Evolutionary conservation across 2,329 filamentous ascomycete species (phyloP).

Genomic region (Calycina herbarum): DNA sequence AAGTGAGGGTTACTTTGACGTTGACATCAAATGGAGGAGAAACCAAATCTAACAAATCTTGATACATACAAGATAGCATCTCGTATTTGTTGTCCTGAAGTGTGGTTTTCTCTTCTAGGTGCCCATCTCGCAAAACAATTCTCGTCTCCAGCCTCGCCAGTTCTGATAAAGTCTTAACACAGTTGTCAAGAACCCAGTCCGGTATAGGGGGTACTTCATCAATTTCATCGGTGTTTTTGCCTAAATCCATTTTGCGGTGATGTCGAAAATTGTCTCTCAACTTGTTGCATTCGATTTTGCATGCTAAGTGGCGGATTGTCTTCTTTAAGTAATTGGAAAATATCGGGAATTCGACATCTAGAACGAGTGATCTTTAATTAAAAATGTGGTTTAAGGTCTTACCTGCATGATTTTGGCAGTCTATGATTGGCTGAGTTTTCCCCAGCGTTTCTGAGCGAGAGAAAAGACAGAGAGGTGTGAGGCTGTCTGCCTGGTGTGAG

Average conservation of each 20-base stretch:
- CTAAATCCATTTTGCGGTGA: neutral
- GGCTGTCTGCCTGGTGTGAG: too few species aligned
- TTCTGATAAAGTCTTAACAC: neutral
- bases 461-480: too few species aligned
- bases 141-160: neutral
- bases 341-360: neutral
- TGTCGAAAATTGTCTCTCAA: neutral
- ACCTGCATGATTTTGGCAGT: neutral
- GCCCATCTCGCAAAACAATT: neutral
- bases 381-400: neutral
- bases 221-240: neutral
- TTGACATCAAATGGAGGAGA: neutral
- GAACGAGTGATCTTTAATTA: neutral
- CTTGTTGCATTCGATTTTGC: too few species aligned
- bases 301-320: neutral
- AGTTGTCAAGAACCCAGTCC: neutral
- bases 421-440: neutral
- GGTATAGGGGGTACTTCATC: neutral
- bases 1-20: neutral
- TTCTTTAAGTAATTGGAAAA: neutral
- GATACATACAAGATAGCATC: neutral
- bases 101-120: neutral
- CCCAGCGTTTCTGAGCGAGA: neutral
- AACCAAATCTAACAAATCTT: neutral
- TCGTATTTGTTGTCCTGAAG: neutral